Percentiles rank a stretch among this genome's conserved stretches.
These are phyloP conservation scores for Stenogyne calaminthoides DNA, from an alignment of 305 asterid genomes.

Conservation along the genomic window DNA sequence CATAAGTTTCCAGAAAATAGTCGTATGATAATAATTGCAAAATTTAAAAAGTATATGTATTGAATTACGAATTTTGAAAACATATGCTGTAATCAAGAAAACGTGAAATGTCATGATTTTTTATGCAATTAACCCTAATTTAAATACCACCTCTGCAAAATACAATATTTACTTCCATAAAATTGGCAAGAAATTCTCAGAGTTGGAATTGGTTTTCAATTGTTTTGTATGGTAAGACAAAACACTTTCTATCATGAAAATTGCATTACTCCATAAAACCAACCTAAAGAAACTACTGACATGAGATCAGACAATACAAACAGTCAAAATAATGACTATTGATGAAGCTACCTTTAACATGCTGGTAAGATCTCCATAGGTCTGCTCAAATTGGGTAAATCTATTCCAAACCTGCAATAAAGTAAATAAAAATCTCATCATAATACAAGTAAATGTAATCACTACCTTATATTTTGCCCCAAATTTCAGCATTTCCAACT, in stretches of 20 bases:
- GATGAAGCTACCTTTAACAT: constrained; percentile 74
- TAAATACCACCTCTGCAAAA: not conserved
- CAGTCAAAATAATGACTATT: constrained; percentile 18
- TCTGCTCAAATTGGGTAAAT: constrained; percentile 84
- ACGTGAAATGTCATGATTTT: not conserved
- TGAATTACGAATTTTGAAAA: not conserved
- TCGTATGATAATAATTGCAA: not conserved
- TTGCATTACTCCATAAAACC: not conserved
- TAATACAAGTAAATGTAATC: not conserved
- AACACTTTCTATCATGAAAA: not conserved
- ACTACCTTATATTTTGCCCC: not conserved
- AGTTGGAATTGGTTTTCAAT: not conserved
- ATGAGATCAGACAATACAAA: constrained; percentile 1
- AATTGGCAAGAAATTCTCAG: not conserved
- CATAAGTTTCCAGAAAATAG: not conserved
- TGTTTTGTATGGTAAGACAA: not conserved
- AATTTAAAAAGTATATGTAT: no score
- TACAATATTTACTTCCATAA: not conserved
- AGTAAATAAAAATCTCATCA: constrained; percentile 21
- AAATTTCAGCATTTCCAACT: constrained; percentile 9
- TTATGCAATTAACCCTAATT: not conserved
- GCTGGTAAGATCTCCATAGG: constrained; percentile 96
- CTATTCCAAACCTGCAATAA: constrained; percentile 84
- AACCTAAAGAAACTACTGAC: constrained; percentile 2
- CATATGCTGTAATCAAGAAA: not conserved